A percentile compares a stretch with the other conserved stretches of the same genome.
Conservation (phyloP, 805 yeast genomes). For the Candida coquimbonensis region DNA sequence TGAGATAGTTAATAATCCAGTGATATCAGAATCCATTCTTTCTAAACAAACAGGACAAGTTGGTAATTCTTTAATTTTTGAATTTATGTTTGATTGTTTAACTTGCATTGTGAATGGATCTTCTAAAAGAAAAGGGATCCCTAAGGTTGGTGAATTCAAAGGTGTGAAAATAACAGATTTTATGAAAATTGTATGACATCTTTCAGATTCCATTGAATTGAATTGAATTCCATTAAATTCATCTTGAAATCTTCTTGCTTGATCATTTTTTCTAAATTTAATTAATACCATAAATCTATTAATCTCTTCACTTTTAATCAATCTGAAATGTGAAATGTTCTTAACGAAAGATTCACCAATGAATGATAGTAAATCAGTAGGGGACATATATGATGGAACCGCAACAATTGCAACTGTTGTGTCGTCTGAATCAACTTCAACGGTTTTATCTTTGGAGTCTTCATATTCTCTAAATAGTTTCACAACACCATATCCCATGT, state of each 20-base stretch:
- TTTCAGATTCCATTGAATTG: constrained; percentile 84
- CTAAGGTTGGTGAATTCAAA: constrained; percentile 20
- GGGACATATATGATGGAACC: constrained; percentile 80
- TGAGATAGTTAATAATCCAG: constrained; percentile 81
- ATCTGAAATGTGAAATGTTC: constrained; percentile 61
- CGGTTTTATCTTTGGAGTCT: constrained; percentile 17
- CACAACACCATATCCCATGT: constrained; percentile 69
- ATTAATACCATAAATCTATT: constrained; percentile 64
- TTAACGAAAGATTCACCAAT: constrained; percentile 56
- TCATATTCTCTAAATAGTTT: constrained; percentile 52
- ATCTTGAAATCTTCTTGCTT: constrained; percentile 59
- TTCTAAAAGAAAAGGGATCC: constrained; percentile 59
- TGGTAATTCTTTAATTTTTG: constrained; percentile 56
- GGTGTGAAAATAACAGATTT: constrained; percentile 29
- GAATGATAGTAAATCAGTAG: constrained; percentile 76
- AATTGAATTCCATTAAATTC: constrained; percentile 67
- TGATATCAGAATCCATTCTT: constrained; percentile 70
- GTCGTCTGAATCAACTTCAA: constrained; percentile 41
- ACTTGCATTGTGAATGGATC: constrained; percentile 59
- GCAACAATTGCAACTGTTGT: constrained; percentile 77
- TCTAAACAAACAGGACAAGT: constrained; percentile 92
- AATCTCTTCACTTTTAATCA: constrained; percentile 60
- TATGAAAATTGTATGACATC: constrained; percentile 71
- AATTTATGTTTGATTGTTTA: constrained; percentile 14
- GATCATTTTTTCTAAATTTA: constrained; percentile 52